Evolutionary conservation across 1,284 basidiomycete genomes (phyloP), one percentile per base, ranked within the genome.

Genomic region (Ustilago tritici): DNA sequence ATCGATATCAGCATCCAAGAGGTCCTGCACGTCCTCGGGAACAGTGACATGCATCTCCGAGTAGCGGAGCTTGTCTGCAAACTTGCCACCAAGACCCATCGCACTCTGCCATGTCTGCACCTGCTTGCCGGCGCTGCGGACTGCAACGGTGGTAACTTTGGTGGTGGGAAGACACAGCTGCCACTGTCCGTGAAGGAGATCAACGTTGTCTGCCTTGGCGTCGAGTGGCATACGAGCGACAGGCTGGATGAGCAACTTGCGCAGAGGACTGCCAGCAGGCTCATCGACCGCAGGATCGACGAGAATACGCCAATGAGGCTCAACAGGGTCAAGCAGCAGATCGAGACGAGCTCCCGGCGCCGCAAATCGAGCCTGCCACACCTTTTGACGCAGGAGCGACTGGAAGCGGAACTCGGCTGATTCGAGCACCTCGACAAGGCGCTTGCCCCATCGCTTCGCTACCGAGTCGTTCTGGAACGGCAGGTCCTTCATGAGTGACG

Each of bases 71-170:
- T 90, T 91, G 60, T 91, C 91, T 58, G 89, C 91, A 86, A 90
- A 91, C 47, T 90, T 89, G 12, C 90, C 90, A 4, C 89, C 88
- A 15, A 98, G 88, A n/a, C 95, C 95, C 54, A 98, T 89, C 31
- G 91, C 90, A 34, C 91, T 90, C 78, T 94, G 91, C 95, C 95
- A 98, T 3, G 92, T 91, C 9, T 93, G 92, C 0, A 95, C 92
- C 8, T 90, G 88, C 34, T 92, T 90, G 17, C 92, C 93, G 17
- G 87, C 85, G 15, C 93, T 93, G 73, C 90, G 87, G 52, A 97
- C 89, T 9, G 88, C 89, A 76, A 95, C 85, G 1, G 88, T 82
- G 56, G 94, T 88, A 4, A 89, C 87, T 5, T 88, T 89, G 9
- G 88, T 85, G 46, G 89, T 88, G 4, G 95, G 95, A 12, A 97